These are phyloP conservation scores for Malassezia brasiliensis DNA, from an alignment of 1,284 basidiomycete species.

Conservation along the genomic window DNA sequence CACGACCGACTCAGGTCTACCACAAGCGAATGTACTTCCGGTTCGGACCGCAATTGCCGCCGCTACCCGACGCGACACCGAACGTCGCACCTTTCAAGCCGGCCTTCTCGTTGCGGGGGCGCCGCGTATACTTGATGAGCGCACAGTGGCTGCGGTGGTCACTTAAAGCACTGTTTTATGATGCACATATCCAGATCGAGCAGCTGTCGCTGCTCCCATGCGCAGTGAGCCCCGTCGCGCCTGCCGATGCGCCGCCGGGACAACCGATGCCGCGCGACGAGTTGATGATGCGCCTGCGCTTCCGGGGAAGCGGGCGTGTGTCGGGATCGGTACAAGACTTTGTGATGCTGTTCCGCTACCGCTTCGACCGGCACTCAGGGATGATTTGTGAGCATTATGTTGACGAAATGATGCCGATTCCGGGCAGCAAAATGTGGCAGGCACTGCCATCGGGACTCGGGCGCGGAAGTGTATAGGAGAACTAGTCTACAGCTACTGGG, in stretches of 20 bases:
- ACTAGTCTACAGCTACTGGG: neutral
- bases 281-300: constrained; percentile 30
- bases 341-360: constrained; percentile 40
- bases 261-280: constrained; percentile 18
- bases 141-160: constrained; percentile 7
- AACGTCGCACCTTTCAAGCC: neutral
- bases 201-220: constrained; percentile 3
- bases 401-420: constrained; percentile 42
- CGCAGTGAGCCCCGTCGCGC: neutral
- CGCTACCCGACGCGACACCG: neutral
- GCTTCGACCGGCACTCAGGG: constrained; percentile 34
- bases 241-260: neutral
- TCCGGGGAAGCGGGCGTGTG: constrained; percentile 32
- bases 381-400: constrained; percentile 35
- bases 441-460: constrained; percentile 10
- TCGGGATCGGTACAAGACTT: constrained; percentile 32
- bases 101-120: constrained; percentile 10
- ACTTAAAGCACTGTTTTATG: constrained; percentile 2
- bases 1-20: constrained; percentile 5
- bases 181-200: constrained; percentile 1
- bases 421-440: constrained; percentile 32
- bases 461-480: neutral
- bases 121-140: constrained; percentile 8
- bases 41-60: constrained; percentile 4
- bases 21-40: constrained; percentile 11